Percentiles rank a stretch among this genome's conserved stretches.
phyloP scores from a whole-genome alignment of 768 basidiomycete species.

The Scleroderma bovista region DNA sequence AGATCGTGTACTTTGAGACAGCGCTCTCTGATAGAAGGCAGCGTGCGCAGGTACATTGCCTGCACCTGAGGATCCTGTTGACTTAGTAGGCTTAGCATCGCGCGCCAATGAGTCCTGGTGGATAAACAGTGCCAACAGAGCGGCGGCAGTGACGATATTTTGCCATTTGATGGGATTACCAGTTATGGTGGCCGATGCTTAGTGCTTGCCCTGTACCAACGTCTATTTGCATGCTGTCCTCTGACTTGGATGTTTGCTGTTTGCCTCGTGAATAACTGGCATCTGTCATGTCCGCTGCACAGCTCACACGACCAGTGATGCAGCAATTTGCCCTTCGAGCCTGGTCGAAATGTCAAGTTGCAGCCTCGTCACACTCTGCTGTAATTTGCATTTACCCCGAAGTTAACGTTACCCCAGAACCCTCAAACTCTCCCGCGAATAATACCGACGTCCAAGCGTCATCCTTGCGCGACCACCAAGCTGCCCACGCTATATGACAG shows the following conservation, averaged over 20 bases:
- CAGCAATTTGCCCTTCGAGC: not conserved
- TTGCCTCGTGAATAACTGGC: not conserved
- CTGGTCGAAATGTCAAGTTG: not conserved
- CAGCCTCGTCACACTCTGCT: not conserved
- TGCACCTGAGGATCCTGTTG: conserved; percentile 10
- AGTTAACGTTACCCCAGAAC: conserved; percentile 4
- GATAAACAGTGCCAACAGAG: not conserved
- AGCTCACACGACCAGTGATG: not conserved
- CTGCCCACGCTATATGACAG: too few relatives aligned
- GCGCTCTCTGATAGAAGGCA: conserved; percentile 86
- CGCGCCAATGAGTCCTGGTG: conserved; percentile 1
- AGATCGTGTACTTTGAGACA: conserved; percentile 76
- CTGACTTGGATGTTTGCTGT: not conserved
- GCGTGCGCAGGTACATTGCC: conserved; percentile 71
- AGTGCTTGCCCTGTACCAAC: conserved; percentile 2
- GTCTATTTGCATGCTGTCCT: not conserved
- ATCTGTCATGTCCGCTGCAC: not conserved
- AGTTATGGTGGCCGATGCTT: too few relatives aligned
- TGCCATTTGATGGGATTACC: not conserved
- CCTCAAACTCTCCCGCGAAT: conserved; percentile 3
- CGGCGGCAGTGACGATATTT: not conserved
- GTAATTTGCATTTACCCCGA: conserved; percentile 2
- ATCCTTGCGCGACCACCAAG: not conserved
- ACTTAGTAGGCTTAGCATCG: conserved; percentile 4
- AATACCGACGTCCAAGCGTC: not conserved